Evolutionary conservation across 805 yeast species (phyloP), one percentile per base, ranked within the genome.

Genomic region (Candida chilensis): DNA sequence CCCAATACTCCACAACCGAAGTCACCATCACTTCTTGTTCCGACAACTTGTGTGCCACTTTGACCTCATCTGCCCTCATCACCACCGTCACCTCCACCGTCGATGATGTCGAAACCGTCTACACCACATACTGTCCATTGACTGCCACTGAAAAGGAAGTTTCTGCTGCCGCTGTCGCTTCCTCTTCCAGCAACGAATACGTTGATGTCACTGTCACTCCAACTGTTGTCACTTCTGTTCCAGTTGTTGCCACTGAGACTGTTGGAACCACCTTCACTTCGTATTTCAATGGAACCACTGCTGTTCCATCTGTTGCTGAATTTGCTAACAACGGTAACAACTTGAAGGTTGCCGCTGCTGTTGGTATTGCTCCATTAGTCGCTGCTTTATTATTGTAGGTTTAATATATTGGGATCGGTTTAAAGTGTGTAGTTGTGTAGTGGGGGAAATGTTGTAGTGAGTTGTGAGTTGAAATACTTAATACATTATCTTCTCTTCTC

Each of bases 141-240:
- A 33, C 52, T 34, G 41, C 32, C 10, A 20, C 24, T 7, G 16
- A 17, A 13, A 20, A 17, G 16, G 17, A 14, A 5, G 27, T 12
- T 11, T 21, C 26, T 21, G 27, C 19, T 5, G 21, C 27, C 16
- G 10, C 27, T 12, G 21, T 16, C 15, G 31, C 21, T 19, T 19
- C 21, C n/a, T n/a, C n/a, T n/a, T n/a, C n/a, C n/a, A n/a, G n/a
- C n/a, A n/a, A n/a, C n/a, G n/a, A n/a, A n/a, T 55, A 49, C 42
- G 60, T 57, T 33, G 64, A 62, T 36, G 47, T 52, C 39, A 60
- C 67, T 37, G 38, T 48, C 37, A 62, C 67, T 27, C 67, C 68
- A 37, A 49, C 56, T 32, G 57, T 50, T 34, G 51, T 58, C 33
- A 50, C 46, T 19, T 51, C 64, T 27, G 47, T 57, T 26, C 61